A percentile compares a stretch with the other conserved stretches of the same genome.
Conservation (phyloP, 2,329 filamentous ascomycete genomes). For the Microdochium nivale region DNA sequence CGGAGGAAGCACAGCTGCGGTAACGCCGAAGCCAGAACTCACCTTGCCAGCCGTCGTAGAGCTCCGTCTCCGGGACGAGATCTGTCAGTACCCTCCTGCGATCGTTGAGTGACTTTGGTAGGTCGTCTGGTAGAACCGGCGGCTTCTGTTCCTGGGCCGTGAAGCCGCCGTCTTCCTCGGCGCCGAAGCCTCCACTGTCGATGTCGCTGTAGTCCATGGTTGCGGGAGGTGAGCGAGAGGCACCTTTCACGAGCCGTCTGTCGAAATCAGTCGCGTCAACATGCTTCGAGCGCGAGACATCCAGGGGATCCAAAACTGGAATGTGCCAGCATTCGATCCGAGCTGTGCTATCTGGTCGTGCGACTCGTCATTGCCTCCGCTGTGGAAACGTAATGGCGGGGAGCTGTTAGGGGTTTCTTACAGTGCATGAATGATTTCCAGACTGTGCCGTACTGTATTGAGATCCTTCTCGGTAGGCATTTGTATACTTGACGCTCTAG, state of each 20-base stretch:
- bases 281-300: neutral
- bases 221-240: conserved; percentile 20
- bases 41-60: conserved; percentile 99
- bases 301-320: neutral
- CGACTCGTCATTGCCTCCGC: neutral
- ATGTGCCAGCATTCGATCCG: neutral
- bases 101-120: conserved; percentile 89
- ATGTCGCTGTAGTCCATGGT: conserved; percentile 52
- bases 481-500: too few species aligned
- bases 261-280: neutral
- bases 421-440: neutral
- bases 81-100: conserved; percentile 60
- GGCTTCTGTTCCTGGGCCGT: conserved; percentile 28
- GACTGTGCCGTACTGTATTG: too few species aligned
- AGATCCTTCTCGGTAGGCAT: too few species aligned
- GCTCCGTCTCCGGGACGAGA: conserved; percentile 76
- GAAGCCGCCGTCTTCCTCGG: conserved; percentile 14
- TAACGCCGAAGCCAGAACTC: conserved; percentile 16
- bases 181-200: conserved; percentile 32
- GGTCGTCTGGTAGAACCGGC: conserved; percentile 63
- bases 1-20: conserved; percentile 2
- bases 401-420: neutral
- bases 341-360: neutral
- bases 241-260: neutral
- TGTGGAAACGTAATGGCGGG: neutral